Conservation (phyloP, 139 green algal species). For the Picochlorum sp. region DNA sequence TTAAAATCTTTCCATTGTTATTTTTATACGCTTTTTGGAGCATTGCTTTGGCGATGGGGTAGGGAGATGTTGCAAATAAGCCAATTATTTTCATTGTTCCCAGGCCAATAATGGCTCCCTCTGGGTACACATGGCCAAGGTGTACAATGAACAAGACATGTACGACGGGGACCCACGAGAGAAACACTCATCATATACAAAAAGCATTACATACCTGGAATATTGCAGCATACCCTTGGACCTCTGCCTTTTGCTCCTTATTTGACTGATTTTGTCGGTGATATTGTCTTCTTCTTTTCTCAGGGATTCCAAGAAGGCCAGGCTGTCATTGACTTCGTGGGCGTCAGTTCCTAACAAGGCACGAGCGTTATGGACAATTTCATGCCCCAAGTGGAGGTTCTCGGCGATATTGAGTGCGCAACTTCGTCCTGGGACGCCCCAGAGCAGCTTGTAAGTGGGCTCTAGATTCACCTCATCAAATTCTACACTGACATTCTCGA, state of each 20-base stretch:
- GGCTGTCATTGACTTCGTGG: conserved; percentile 23
- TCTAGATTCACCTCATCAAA: conserved; percentile 71
- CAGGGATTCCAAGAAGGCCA: conserved; percentile 25
- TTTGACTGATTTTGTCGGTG: conserved; percentile 8
- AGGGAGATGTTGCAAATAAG: no score
- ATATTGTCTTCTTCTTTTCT: conserved; percentile 15
- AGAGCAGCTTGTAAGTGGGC: conserved; percentile 79
- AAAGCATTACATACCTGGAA: background rate
- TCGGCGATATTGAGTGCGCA: conserved; percentile 75
- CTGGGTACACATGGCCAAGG: no score
- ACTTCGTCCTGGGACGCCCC: conserved; percentile 71
- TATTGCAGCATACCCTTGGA: background rate
- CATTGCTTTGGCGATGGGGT: no score
- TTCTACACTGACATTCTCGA: conserved; percentile 84
- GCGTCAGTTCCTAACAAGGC: conserved; percentile 36
- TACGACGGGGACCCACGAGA: no score
- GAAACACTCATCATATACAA: background rate
- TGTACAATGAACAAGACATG: no score
- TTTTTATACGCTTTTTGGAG: no score
- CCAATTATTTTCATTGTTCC: no score
- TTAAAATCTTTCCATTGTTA: no score
- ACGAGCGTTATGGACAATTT: conserved; percentile 55
- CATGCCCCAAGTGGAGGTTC: conserved; percentile 56
- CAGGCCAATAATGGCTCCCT: no score
- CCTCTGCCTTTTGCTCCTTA: background rate